Evolutionary conservation across 2,329 filamentous ascomycete genomes (phyloP).

Genomic region (Exophiala alcalophila): DNA sequence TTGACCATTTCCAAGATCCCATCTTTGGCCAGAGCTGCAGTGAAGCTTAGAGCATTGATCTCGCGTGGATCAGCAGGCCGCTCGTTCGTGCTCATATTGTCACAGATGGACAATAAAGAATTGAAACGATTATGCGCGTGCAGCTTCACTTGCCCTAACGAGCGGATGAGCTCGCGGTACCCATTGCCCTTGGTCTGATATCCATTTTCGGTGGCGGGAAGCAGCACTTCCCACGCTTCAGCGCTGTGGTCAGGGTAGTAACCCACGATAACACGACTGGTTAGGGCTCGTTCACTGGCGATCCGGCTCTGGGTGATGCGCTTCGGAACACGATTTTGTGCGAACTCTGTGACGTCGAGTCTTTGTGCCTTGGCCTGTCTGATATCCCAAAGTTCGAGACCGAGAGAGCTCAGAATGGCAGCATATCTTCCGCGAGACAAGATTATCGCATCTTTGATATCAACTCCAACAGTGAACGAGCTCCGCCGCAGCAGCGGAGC

Average conservation of each 20-base stretch:
- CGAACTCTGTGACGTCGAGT: conserved; percentile 14
- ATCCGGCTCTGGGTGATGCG: conserved; percentile 26
- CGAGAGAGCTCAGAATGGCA: conserved; percentile 14
- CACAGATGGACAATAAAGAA: conserved; percentile 22
- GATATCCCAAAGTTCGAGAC: conserved; percentile 25
- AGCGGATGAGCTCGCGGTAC: conserved; percentile 22
- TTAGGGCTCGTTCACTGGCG: conserved; percentile 21
- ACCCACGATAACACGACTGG: conserved; percentile 24
- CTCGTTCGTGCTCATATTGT: conserved; percentile 24
- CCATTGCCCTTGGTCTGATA: conserved; percentile 8
- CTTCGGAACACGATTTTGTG: conserved; percentile 9
- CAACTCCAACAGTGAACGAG: conserved; percentile 17
- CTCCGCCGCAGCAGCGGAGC: conserved; percentile 22
- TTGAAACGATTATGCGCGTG: conserved; percentile 20
- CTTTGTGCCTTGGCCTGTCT: conserved; percentile 21
- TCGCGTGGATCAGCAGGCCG: conserved; percentile 11
- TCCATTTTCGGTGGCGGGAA: conserved; percentile 12
- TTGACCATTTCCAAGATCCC: conserved; percentile 23
- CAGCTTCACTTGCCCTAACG: conserved; percentile 17
- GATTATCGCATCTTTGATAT: conserved; percentile 23
- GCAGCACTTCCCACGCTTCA: conserved; percentile 24
- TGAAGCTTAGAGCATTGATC: conserved; percentile 15
- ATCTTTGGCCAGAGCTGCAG: conserved; percentile 22
- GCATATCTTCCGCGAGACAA: conserved; percentile 25
- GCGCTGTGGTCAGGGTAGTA: conserved; percentile 14